phyloP scores from a whole-genome alignment of 2,329 filamentous ascomycete genomes.

The Cadophora malorum region DNA sequence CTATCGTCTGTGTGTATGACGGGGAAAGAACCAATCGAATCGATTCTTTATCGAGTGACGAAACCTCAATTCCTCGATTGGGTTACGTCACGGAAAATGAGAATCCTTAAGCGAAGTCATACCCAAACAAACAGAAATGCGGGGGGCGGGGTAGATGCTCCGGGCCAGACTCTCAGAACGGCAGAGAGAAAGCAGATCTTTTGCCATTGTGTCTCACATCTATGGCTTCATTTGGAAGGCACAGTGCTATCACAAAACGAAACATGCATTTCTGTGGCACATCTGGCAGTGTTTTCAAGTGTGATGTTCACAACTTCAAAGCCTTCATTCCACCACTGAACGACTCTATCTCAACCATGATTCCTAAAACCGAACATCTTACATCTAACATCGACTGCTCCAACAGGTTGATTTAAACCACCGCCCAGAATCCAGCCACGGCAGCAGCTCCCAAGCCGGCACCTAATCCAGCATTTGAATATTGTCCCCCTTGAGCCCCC shows the following conservation, averaged over 20 bases:
- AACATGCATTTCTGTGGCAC: too few relatives aligned
- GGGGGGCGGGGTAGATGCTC: background rate
- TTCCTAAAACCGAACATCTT: too few relatives aligned
- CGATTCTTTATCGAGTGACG: background rate
- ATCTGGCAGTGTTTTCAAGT: too few relatives aligned
- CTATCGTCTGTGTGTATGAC: background rate
- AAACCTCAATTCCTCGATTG: too few relatives aligned
- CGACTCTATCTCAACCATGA: too few relatives aligned
- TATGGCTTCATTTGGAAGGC: too few relatives aligned
- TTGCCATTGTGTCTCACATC: too few relatives aligned
- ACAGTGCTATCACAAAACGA: too few relatives aligned
- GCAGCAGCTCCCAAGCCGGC: background rate
- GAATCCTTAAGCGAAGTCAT: background rate
- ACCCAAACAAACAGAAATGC: conserved; percentile 1
- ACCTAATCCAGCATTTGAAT: background rate
- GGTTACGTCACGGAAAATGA: background rate
- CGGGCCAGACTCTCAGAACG: background rate
- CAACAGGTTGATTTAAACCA: background rate
- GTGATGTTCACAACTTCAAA: too few relatives aligned
- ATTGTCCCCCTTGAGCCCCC: background rate
- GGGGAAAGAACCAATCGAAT: background rate
- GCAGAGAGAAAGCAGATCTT: too few relatives aligned
- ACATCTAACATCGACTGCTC: too few relatives aligned
- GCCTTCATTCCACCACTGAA: too few relatives aligned
- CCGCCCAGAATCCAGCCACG: background rate